Conservation (phyloP, 768 basidiomycete genomes). For the Hemileccinum impolitum region DNA sequence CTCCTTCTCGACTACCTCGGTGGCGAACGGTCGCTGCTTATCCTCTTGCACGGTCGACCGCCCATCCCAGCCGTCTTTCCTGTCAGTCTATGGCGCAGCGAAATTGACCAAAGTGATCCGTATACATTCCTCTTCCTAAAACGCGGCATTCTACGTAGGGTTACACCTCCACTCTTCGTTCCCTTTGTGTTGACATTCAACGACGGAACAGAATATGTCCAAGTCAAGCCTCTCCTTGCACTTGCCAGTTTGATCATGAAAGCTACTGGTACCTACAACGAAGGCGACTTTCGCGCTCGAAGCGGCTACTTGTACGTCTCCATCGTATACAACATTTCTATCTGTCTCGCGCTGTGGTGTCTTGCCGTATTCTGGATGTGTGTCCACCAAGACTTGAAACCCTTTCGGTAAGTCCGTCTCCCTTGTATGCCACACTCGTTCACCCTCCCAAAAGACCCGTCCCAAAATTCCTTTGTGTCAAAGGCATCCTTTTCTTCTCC, state of each 20-base stretch:
- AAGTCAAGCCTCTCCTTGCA: constrained; percentile 90
- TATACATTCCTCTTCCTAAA: constrained; percentile 92
- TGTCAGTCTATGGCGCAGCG: constrained; percentile 72
- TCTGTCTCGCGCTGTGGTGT: constrained; percentile 80
- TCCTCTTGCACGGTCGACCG: constrained; percentile 85
- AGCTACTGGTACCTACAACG: constrained; percentile 80
- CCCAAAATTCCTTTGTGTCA: constrained; percentile 98
- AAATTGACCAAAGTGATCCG: constrained; percentile 93
- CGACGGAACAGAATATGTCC: constrained; percentile 81
- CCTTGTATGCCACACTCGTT: neutral
- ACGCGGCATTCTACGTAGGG: constrained; percentile 85
- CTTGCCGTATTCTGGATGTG: constrained; percentile 97
- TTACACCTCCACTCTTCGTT: constrained; percentile 11
- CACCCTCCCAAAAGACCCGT: constrained; percentile 55
- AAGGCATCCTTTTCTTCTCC: constrained; percentile 96
- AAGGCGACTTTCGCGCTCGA: constrained; percentile 79
- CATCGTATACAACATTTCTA: constrained; percentile 80
- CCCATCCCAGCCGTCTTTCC: constrained; percentile 89
- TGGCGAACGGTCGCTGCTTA: constrained; percentile 90
- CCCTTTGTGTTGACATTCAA: neutral
- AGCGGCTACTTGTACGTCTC: constrained; percentile 93
- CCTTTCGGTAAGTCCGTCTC: constrained; percentile 61
- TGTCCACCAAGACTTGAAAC: constrained; percentile 83
- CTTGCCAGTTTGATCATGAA: constrained; percentile 83
- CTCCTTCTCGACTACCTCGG: constrained; percentile 83